Evolutionary conservation across 495 filamentous ascomycete genomes (phyloP).

Genomic region (Letharia columbiana): DNA sequence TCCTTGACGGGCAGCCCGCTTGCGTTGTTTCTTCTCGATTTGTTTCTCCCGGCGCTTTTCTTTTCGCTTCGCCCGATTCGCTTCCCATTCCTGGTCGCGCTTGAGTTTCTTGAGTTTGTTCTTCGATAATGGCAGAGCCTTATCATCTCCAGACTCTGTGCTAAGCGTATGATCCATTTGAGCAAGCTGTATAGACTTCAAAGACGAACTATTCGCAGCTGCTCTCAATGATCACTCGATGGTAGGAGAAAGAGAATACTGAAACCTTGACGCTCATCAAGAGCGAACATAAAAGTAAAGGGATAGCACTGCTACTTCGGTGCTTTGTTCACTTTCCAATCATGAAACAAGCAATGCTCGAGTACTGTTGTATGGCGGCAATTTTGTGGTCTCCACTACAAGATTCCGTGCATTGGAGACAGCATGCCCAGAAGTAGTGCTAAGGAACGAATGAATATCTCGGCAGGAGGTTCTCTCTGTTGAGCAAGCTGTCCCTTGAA

Average conservation of each 20-base stretch:
- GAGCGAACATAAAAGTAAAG: neutral
- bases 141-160: neutral
- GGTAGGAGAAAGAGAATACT: neutral
- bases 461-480: neutral
- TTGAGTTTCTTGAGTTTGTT: constrained; percentile 68
- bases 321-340: neutral
- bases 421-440: neutral
- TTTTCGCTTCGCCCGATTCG: constrained; percentile 59
- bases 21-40: constrained; percentile 53
- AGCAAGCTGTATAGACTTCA: neutral
- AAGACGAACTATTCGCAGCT: neutral
- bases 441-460: neutral
- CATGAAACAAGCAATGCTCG: neutral
- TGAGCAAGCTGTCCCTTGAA: neutral
- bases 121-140: constrained; percentile 52
- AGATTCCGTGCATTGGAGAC: neutral
- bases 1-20: constrained; percentile 35
- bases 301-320: neutral
- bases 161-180: constrained; percentile 2
- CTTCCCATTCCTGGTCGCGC: constrained; percentile 58
- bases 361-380: neutral
- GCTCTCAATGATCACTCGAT: neutral
- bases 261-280: neutral
- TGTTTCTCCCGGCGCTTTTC: constrained; percentile 62
- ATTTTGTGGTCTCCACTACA: neutral